Conservation (phyloP, 164 flowering plant genomes). For the Liriodendron chinense region DNA sequence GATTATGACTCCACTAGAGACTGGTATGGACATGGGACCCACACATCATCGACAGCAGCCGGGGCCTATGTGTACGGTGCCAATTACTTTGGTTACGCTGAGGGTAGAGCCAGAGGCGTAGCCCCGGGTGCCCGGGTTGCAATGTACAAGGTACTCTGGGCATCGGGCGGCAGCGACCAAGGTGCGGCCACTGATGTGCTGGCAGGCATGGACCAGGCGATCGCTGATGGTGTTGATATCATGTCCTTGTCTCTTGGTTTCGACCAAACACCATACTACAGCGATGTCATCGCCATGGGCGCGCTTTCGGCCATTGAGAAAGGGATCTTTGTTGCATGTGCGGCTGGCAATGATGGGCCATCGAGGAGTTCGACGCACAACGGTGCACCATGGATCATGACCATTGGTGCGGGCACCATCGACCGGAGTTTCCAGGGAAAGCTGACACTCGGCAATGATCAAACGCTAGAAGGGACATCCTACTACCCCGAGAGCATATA, state of each 20-base stretch:
- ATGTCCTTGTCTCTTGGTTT: slow-evolving; percentile 36
- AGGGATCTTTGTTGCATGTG: slow-evolving; percentile 38
- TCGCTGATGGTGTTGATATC: slow-evolving; percentile 48
- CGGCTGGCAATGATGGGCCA: slow-evolving; percentile 34
- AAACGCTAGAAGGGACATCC: slow-evolving; percentile 19
- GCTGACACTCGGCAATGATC: slow-evolving; percentile 15
- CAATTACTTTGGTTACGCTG: slow-evolving; percentile 41
- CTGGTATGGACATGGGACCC: slow-evolving; percentile 44
- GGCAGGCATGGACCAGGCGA: slow-evolving; percentile 55
- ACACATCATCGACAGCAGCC: slow-evolving; percentile 49
- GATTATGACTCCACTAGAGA: slow-evolving; percentile 40
- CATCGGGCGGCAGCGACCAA: slow-evolving; percentile 22
- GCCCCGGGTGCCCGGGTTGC: slow-evolving; percentile 40
- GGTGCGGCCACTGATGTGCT: slow-evolving; percentile 39
- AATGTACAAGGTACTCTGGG: slow-evolving; percentile 40
- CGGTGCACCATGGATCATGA: slow-evolving; percentile 40
- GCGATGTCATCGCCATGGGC: slow-evolving; percentile 37
- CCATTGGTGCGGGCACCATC: slow-evolving; percentile 30
- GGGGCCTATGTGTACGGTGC: slow-evolving; percentile 35
- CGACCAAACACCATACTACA: slow-evolving; percentile 11
- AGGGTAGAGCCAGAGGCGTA: slow-evolving; percentile 36
- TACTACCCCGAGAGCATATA: slow-evolving; percentile 23
- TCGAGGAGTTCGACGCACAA: slow-evolving; percentile 6
- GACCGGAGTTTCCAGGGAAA: slow-evolving; percentile 21
- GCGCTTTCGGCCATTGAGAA: slow-evolving; percentile 42